Evolutionary conservation across 2,329 filamentous ascomycete genomes (phyloP).

Genomic region (Neonectria coccinea): DNA sequence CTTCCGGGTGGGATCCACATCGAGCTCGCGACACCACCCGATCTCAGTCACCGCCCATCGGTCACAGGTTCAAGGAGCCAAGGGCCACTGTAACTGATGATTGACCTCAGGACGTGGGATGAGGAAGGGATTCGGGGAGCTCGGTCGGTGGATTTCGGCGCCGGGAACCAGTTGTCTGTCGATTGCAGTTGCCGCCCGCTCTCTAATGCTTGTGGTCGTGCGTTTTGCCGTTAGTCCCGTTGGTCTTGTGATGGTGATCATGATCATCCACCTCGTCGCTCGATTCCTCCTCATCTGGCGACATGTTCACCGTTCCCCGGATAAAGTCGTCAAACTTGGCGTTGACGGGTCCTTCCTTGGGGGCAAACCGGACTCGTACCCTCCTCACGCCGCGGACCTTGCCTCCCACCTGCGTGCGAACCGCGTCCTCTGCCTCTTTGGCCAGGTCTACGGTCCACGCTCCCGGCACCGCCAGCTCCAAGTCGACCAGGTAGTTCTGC

Average conservation of each 20-base stretch:
- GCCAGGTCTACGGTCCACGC: conserved; percentile 80
- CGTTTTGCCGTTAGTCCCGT: conserved; percentile 33
- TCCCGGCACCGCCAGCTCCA: conserved; percentile 85
- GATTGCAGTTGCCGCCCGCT: conserved; percentile 7
- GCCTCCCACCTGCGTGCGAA: conserved; percentile 78
- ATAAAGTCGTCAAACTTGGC: conserved; percentile 84
- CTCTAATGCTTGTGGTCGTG: conserved; percentile 45
- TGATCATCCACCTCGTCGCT: conserved; percentile 51
- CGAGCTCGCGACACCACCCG: conserved; percentile 15
- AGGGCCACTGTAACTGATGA: background rate
- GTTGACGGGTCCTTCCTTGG: conserved; percentile 68
- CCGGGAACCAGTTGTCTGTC: background rate
- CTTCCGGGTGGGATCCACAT: conserved; percentile 32
- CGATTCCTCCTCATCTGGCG: conserved; percentile 67
- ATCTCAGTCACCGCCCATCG: conserved; percentile 17
- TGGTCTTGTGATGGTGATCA: conserved; percentile 53
- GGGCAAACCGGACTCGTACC: conserved; percentile 85
- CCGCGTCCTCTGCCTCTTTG: conserved; percentile 75
- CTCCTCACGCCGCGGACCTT: conserved; percentile 87
- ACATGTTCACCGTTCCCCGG: conserved; percentile 71
- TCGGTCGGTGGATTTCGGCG: background rate
- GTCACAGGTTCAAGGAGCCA: conserved; percentile 10
- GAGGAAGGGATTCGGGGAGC: background rate
- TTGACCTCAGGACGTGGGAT: background rate
- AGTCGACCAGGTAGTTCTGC: conserved; percentile 93